Evolutionary conservation across 257 asterid species (phyloP), one percentile per base, ranked within the genome.

Genomic region (Cynanchum wilfordii): DNA sequence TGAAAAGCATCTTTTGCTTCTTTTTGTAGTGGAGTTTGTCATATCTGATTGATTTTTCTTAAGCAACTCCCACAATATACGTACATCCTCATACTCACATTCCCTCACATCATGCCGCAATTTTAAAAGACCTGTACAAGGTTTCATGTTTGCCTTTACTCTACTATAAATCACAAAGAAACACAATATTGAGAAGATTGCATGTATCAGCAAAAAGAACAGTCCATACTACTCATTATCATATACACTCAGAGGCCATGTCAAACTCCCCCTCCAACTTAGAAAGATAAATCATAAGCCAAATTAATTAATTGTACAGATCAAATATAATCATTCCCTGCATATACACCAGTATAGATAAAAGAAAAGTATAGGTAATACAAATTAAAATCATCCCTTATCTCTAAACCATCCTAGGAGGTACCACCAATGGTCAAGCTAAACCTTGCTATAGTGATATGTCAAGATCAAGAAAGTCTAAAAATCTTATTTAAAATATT

Each of bases 81-180:
- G 82, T 22, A 81, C 80, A 71, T 81, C 85, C 72, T 81, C 85
- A 19, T 77, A 81, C 59, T 81, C 85, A 27, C 85, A 81, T 22
- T 75, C 71, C 68, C 79, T 58, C 40, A 81, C 80, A 49, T 77
- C 85, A 12, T 68, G 72, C 10, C 58, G 74, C 69, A 81, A 75
- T 70, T 77, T 81, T 47, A 74, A 73, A 58, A 65, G 74, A 42
- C 82, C 84, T 79, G 76, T 25, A 66, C 38, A 11, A 24, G 24
- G 38, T 33, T 20, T 62, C 67, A 63, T 17, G 24, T 2, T 19
- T 33, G 29, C 29, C 51, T 36, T 15, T 8, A 20, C 27, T 47
- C 30, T 47, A 33, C n/a, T 33, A 16, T 24, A 69, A 55, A 54
- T 51, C 57, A 19, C 24, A 20, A 51, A 51, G 57, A 9, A 49